Percentiles rank a stretch among this genome's conserved stretches.
Evolutionary conservation across 1,284 basidiomycete genomes (phyloP).

Genomic region (Cerioporus squamosus): DNA sequence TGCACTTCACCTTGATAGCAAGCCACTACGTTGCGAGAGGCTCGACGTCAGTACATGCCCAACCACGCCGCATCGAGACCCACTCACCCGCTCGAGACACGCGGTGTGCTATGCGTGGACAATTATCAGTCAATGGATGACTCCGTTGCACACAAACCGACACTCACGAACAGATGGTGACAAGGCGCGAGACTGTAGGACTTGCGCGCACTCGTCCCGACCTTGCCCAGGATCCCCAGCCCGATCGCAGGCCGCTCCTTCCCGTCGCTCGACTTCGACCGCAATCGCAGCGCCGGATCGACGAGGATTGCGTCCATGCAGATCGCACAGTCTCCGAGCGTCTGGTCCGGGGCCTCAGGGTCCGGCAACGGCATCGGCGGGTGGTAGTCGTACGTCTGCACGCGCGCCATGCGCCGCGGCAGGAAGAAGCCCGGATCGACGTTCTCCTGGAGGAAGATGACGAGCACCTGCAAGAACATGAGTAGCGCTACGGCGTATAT

Average conservation of each 20-base stretch:
- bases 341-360: slow-evolving; percentile 71
- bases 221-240: slow-evolving; percentile 39
- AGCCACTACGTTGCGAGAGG: slow-evolving; percentile 64
- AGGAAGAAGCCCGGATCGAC: slow-evolving; percentile 87
- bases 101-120: slow-evolving; percentile 63
- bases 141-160: background rate
- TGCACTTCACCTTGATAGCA: slow-evolving; percentile 68
- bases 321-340: slow-evolving; percentile 85
- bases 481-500: slow-evolving; percentile 65
- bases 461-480: slow-evolving; percentile 63
- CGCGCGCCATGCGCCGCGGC: slow-evolving; percentile 42
- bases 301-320: slow-evolving; percentile 48
- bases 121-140: too few species aligned
- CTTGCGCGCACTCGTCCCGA: slow-evolving; percentile 54
- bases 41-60: background rate
- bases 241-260: slow-evolving; percentile 32
- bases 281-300: slow-evolving; percentile 31
- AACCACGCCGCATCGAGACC: background rate
- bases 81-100: slow-evolving; percentile 73
- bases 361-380: slow-evolving; percentile 75
- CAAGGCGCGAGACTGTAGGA: slow-evolving; percentile 88
- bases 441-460: slow-evolving; percentile 77
- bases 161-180: slow-evolving; percentile 84
- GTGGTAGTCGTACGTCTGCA: slow-evolving; percentile 82
- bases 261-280: slow-evolving; percentile 28